Percentiles rank a stretch among this genome's conserved stretches.
These are phyloP conservation scores for Wickerhamomyces chaumierensis DNA, from an alignment of 805 yeast species.

Conservation along the genomic window DNA sequence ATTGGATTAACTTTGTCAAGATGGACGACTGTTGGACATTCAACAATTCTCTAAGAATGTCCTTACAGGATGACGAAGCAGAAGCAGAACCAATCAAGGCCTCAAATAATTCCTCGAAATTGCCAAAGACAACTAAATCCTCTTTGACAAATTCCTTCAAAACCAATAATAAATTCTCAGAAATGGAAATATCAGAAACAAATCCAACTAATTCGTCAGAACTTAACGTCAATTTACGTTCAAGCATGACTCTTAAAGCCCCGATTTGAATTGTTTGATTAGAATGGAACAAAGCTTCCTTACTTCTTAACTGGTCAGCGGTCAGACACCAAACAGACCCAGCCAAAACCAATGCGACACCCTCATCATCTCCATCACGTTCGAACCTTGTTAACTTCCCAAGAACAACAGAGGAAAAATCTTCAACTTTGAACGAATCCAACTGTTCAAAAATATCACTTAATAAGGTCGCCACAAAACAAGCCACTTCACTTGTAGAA, in stretches of 20 bases:
- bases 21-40: constrained; percentile 1
- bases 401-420: background rate
- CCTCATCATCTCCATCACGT: background rate
- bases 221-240: constrained; percentile 9
- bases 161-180: background rate
- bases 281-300: background rate
- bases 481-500: too few species aligned
- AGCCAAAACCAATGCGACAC: constrained; percentile 12
- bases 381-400: background rate
- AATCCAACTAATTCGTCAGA: constrained; percentile 2
- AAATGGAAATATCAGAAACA: background rate
- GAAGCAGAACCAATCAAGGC: constrained; percentile 1
- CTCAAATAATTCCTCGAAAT: constrained; percentile 4
- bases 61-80: constrained; percentile 4
- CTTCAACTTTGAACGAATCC: background rate
- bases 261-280: constrained; percentile 4
- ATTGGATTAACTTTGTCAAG: constrained; percentile 4
- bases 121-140: constrained; percentile 11
- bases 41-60: constrained; percentile 11
- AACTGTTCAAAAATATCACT: constrained; percentile 26
- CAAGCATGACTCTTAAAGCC: constrained; percentile 7
- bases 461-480: too few species aligned
- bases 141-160: constrained; percentile 5
- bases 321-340: constrained; percentile 17
- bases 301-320: constrained; percentile 9